Conservation (phyloP, 257 asterid species). For the Rhazya stricta region DNA sequence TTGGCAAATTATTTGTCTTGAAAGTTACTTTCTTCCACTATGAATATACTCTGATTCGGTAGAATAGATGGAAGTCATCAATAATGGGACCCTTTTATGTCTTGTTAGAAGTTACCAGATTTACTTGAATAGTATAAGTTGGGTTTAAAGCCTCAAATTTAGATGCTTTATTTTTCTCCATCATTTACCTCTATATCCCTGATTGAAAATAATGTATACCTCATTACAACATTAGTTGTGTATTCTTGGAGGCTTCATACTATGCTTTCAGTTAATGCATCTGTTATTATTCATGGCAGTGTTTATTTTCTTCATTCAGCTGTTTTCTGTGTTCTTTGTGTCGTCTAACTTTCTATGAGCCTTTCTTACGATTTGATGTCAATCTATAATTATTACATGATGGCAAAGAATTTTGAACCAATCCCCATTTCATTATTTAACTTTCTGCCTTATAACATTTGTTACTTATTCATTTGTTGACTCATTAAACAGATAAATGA, state of each 20-base stretch:
- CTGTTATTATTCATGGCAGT: neutral
- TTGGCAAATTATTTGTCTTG: neutral
- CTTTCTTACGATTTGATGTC: neutral
- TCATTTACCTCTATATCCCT: neutral
- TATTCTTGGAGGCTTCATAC: neutral
- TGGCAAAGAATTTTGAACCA: neutral
- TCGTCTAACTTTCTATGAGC: neutral
- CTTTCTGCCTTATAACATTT: neutral
- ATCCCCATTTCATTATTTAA: neutral
- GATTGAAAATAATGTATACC: neutral
- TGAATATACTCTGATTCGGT: neutral
- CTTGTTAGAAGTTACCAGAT: neutral
- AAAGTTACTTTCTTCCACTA: neutral
- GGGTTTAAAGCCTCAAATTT: neutral
- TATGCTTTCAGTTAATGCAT: neutral
- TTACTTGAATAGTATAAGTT: neutral
- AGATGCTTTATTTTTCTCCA: neutral
- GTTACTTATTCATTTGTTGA: conserved; percentile 7
- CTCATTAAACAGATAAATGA: conserved; percentile 69
- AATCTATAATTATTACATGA: neutral
- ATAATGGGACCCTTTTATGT: neutral
- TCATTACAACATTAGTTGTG: neutral
- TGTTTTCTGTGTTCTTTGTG: neutral
- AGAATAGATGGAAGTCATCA: neutral
- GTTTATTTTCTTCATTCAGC: neutral